A percentile compares a stretch with the other conserved stretches of the same genome.
Evolutionary conservation across 306 rosid species (phyloP).

Genomic region (Dryas octopetala): DNA sequence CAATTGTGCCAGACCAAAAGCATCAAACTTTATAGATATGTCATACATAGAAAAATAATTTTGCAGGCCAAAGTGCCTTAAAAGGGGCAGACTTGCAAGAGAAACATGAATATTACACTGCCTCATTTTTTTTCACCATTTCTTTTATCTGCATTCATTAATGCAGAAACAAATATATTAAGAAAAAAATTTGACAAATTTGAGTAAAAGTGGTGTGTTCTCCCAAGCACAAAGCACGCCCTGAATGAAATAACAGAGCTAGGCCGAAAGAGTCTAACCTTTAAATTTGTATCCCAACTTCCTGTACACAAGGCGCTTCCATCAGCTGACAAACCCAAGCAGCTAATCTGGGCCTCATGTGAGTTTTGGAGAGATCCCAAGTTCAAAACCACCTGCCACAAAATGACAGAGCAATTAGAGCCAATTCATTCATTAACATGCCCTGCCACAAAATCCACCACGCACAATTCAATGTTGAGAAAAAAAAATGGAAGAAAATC

Average conservation of each 20-base stretch:
- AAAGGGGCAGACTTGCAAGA: neutral
- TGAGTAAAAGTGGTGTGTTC: neutral
- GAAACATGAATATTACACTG: neutral
- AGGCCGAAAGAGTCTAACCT: constrained; percentile 54
- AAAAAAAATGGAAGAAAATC: neutral
- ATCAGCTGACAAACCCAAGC: constrained; percentile 97
- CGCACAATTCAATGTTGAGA: neutral
- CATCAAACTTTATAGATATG: neutral
- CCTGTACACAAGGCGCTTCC: constrained; percentile 99
- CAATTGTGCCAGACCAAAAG: neutral
- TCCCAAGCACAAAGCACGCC: neutral
- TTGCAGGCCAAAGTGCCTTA: neutral
- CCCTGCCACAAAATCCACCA: constrained; percentile 10
- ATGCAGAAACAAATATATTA: neutral
- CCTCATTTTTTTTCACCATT: neutral
- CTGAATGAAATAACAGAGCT: constrained; percentile 9
- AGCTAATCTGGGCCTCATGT: constrained; percentile 71
- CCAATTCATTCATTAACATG: constrained; percentile 8
- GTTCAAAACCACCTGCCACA: constrained; percentile 76
- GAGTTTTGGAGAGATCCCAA: constrained; percentile 89
- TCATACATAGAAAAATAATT: neutral
- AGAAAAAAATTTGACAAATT: neutral
- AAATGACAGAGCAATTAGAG: constrained; percentile 17
- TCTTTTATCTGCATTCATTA: neutral
- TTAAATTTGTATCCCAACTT: constrained; percentile 93